Percentiles rank a stretch among this genome's conserved stretches.
phyloP scores from a whole-genome alignment of 2,329 filamentous ascomycete species.

The Aspergillus tamarii region DNA sequence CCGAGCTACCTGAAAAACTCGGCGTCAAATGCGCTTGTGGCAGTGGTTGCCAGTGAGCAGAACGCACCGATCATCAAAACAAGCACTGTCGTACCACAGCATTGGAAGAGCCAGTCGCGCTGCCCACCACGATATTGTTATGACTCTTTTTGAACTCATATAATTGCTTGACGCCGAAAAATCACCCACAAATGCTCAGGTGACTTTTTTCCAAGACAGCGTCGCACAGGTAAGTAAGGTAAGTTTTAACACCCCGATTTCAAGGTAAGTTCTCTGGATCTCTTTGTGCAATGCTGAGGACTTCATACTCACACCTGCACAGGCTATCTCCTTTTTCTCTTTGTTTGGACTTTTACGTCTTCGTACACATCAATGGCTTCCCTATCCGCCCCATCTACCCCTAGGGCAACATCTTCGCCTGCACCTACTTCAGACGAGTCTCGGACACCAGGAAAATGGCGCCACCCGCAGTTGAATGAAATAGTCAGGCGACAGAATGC shows the following conservation, averaged over 20 bases:
- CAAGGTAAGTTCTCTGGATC: conserved; percentile 24
- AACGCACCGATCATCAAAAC: conserved; percentile 23
- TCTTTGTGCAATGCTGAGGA: conserved; percentile 7
- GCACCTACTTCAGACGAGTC: conserved; percentile 34
- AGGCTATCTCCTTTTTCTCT: neutral
- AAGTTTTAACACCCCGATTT: conserved; percentile 12
- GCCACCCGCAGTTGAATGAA: conserved; percentile 85
- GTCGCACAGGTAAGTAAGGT: conserved; percentile 21
- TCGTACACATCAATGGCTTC: conserved; percentile 36
- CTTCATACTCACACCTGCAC: neutral
- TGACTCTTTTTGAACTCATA: conserved; percentile 10
- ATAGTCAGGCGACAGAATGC: conserved; percentile 80
- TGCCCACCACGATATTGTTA: conserved; percentile 5
- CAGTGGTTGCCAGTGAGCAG: conserved; percentile 18
- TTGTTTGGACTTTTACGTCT: conserved; percentile 7
- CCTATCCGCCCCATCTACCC: conserved; percentile 46
- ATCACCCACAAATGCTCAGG: conserved; percentile 13
- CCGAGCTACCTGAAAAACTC: conserved; percentile 22
- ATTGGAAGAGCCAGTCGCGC: neutral
- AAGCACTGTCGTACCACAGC: conserved; percentile 14
- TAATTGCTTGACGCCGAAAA: neutral
- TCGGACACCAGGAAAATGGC: conserved; percentile 74
- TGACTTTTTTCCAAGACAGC: conserved; percentile 2
- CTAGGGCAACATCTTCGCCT: conserved; percentile 34
- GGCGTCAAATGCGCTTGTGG: conserved; percentile 26